phyloP scores from a whole-genome alignment of 495 filamentous ascomycete genomes.

The Penicillium riverlandense region DNA sequence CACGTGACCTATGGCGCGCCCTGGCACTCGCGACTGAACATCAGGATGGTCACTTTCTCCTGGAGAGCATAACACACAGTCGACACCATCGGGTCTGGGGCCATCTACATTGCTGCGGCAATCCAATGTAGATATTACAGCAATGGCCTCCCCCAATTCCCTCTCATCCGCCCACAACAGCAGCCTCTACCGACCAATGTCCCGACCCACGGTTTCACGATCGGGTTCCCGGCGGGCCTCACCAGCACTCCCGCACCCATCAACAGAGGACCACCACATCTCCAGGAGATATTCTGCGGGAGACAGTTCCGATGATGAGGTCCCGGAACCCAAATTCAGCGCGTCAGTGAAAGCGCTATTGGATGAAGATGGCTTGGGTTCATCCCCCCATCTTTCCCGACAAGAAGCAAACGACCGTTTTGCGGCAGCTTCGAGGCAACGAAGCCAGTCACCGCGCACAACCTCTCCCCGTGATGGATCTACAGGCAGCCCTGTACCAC shows the following conservation, averaged over 20 bases:
- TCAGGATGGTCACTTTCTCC: slow-evolving; percentile 9
- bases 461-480: slow-evolving; percentile 33
- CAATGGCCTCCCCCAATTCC: slow-evolving; percentile 35
- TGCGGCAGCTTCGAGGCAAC: slow-evolving; percentile 20
- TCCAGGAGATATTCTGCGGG: slow-evolving; percentile 36
- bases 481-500: slow-evolving; percentile 36
- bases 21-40: slow-evolving; percentile 12
- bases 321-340: slow-evolving; percentile 72
- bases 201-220: slow-evolving; percentile 36
- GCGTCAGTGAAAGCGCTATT: slow-evolving; percentile 71
- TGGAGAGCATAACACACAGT: slow-evolving; percentile 20
- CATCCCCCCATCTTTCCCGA: slow-evolving; percentile 36
- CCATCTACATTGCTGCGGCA: slow-evolving; percentile 22
- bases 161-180: slow-evolving; percentile 30
- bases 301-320: slow-evolving; percentile 70
- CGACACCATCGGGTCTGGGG: slow-evolving; percentile 12
- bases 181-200: slow-evolving; percentile 31
- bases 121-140: slow-evolving; percentile 25
- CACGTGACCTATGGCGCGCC: slow-evolving; percentile 14
- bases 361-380: slow-evolving; percentile 52
- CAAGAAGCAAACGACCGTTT: background rate
- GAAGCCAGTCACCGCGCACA: slow-evolving; percentile 31
- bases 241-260: slow-evolving; percentile 22
- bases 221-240: slow-evolving; percentile 35
- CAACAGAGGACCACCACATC: slow-evolving; percentile 8